Evolutionary conservation across 225 moss, liverwort and hornwort species (phyloP).

Genomic region (Pseudoscleropodium purum): DNA sequence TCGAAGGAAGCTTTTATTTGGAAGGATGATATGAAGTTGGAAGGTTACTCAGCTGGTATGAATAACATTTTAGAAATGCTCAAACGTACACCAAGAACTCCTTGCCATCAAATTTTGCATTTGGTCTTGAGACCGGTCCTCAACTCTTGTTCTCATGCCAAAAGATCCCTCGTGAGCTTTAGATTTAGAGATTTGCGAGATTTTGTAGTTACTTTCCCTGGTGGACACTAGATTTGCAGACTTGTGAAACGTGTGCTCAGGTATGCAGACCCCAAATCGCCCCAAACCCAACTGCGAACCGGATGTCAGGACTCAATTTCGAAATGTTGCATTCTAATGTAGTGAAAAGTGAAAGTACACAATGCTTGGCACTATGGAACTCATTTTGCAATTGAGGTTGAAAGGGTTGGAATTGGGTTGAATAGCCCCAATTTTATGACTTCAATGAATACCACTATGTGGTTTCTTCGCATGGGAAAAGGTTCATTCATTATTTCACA

Average conservation of each 20-base stretch:
- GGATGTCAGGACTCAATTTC: neutral
- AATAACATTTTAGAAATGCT: neutral
- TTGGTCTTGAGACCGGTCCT: neutral
- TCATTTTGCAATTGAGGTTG: neutral
- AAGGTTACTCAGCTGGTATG: neutral
- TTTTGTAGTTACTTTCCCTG: neutral
- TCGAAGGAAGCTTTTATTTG: neutral
- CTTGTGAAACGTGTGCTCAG: neutral
- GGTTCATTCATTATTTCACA: too few species aligned
- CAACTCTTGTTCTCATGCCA: too few species aligned
- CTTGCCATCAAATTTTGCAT: neutral
- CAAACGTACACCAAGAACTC: neutral
- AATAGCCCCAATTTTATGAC: neutral
- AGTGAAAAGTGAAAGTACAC: neutral
- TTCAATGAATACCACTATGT: neutral
- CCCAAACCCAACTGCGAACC: neutral
- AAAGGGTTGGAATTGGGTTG: neutral
- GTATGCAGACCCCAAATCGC: neutral
- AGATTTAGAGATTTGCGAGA: neutral
- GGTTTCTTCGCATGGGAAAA: neutral
- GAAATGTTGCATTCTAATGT: neutral
- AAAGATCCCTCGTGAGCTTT: neutral
- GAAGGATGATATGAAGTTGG: neutral
- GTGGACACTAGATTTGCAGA: neutral
- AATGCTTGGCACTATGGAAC: neutral